Evolutionary conservation across 352 stramenopile genomes (phyloP).

Genomic region (Albugo candida): DNA sequence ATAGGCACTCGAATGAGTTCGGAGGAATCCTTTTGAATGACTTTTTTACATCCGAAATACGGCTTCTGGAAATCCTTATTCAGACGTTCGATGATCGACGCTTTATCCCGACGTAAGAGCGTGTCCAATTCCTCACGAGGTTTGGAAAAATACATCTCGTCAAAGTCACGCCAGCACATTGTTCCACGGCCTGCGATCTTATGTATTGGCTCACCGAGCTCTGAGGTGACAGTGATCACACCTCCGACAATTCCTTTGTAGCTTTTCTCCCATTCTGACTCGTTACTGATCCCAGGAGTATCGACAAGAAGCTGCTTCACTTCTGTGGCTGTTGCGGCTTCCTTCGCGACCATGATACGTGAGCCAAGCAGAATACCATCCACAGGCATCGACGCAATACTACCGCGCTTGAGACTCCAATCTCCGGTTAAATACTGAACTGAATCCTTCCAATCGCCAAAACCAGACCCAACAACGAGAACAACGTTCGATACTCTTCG

Average conservation of each 20-base stretch:
- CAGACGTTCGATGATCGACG: conserved; percentile 50
- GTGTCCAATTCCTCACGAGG: conserved; percentile 45
- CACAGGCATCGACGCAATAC: conserved; percentile 45
- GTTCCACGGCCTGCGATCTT: conserved; percentile 62
- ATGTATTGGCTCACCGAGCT: conserved; percentile 74
- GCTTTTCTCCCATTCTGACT: conserved; percentile 58
- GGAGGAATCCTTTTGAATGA: conserved; percentile 1
- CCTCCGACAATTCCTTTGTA: conserved; percentile 50
- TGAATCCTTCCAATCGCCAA: conserved; percentile 70
- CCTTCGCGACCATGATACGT: conserved; percentile 73
- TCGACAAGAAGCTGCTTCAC: conserved; percentile 75
- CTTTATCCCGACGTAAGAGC: conserved; percentile 47
- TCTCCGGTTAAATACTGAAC: conserved; percentile 65
- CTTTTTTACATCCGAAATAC: conserved; percentile 58
- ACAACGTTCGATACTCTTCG: conserved; percentile 58
- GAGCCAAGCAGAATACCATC: conserved; percentile 71
- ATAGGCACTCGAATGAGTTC: not conserved
- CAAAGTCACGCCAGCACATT: conserved; percentile 66
- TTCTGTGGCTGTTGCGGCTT: conserved; percentile 61
- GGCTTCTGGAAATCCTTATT: conserved; percentile 81
- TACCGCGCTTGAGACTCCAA: conserved; percentile 33
- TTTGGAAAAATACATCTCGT: conserved; percentile 64
- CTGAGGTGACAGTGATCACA: conserved; percentile 64
- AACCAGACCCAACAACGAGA: conserved; percentile 73
- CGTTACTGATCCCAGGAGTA: conserved; percentile 44